These are phyloP conservation scores for Strobilomyces dryophilus DNA, from an alignment of 768 basidiomycete species.

Conservation along the genomic window DNA sequence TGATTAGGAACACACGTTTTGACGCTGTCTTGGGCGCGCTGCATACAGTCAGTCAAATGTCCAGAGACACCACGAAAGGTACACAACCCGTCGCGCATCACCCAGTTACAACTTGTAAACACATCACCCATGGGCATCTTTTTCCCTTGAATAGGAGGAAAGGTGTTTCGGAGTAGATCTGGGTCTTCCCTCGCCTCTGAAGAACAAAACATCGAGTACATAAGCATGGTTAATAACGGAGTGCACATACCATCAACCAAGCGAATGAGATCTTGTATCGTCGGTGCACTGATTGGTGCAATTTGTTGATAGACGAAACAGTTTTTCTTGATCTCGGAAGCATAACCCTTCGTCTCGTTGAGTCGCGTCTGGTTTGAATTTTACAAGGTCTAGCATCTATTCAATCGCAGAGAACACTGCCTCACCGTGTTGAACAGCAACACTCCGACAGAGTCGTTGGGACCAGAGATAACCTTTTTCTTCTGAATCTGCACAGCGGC, in stretches of 20 bases:
- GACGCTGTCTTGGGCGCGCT: constrained; percentile 85
- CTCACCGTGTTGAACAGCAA: constrained; percentile 90
- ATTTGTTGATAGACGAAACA: constrained; percentile 76
- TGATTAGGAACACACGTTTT: constrained; percentile 92
- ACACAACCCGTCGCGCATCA: constrained; percentile 78
- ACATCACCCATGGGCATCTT: constrained; percentile 83
- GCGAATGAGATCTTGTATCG: constrained; percentile 73
- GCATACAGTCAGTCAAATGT: not conserved
- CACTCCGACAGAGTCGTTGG: constrained; percentile 87
- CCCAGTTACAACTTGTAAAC: constrained; percentile 86
- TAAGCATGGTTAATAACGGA: not conserved
- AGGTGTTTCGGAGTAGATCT: constrained; percentile 49
- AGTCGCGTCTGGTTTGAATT: constrained; percentile 17
- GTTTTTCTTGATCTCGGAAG: constrained; percentile 63
- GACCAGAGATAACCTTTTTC: constrained; percentile 83
- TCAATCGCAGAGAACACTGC: not conserved
- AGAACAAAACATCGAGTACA: constrained; percentile 3
- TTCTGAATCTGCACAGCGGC: constrained; percentile 86
- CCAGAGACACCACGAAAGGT: constrained; percentile 11
- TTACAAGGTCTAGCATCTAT: not conserved
- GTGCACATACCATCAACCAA: constrained; percentile 64
- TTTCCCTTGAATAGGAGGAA: constrained; percentile 56
- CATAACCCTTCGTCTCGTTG: constrained; percentile 34
- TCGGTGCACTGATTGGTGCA: constrained; percentile 71
- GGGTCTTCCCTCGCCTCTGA: constrained; percentile 67